phyloP scores from a whole-genome alignment of 768 basidiomycete species.

The Brasilioporus rufonigricans region DNA sequence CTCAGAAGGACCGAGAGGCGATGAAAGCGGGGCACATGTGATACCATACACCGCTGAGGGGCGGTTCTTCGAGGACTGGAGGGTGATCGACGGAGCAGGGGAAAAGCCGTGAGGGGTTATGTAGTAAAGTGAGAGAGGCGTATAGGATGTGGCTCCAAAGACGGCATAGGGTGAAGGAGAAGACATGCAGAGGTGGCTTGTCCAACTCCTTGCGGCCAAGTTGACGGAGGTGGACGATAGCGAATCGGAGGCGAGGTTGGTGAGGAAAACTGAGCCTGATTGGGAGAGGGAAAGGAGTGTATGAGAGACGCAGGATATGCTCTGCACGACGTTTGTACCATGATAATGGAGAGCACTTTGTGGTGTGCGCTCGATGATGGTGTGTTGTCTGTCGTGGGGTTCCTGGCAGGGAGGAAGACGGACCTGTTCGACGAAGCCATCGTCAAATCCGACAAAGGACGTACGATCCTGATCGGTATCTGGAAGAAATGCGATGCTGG shows the following conservation, averaged over 20 bases:
- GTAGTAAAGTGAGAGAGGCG: conserved; percentile 56
- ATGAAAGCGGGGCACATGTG: conserved; percentile 54
- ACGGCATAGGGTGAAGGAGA: conserved; percentile 59
- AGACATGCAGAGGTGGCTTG: conserved; percentile 51
- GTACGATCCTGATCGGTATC: conserved; percentile 44
- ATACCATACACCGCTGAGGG: conserved; percentile 73
- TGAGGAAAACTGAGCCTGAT: conserved; percentile 46
- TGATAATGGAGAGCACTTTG: conserved; percentile 33
- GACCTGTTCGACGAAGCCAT: conserved; percentile 56
- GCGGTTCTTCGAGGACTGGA: conserved; percentile 38
- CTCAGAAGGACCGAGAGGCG: conserved; percentile 68
- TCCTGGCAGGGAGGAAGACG: conserved; percentile 25
- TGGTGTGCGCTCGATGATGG: conserved; percentile 22
- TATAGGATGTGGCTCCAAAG: conserved; percentile 59
- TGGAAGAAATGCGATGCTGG: conserved; percentile 47
- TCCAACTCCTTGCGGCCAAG: conserved; percentile 60
- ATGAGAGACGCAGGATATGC: conserved; percentile 45
- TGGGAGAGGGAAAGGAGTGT: conserved; percentile 58
- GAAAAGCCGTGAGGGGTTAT: conserved; percentile 49
- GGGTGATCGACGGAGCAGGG: conserved; percentile 44
- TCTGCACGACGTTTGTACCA: conserved; percentile 52
- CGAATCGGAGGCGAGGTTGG: conserved; percentile 24
- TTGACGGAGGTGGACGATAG: conserved; percentile 34
- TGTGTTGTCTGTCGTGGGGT: conserved; percentile 3
- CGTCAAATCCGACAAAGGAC: conserved; percentile 55